A percentile compares a stretch with the other conserved stretches of the same genome.
Evolutionary conservation across 495 filamentous ascomycete genomes (phyloP).

Genomic region (Talaromyces thailandensis): DNA sequence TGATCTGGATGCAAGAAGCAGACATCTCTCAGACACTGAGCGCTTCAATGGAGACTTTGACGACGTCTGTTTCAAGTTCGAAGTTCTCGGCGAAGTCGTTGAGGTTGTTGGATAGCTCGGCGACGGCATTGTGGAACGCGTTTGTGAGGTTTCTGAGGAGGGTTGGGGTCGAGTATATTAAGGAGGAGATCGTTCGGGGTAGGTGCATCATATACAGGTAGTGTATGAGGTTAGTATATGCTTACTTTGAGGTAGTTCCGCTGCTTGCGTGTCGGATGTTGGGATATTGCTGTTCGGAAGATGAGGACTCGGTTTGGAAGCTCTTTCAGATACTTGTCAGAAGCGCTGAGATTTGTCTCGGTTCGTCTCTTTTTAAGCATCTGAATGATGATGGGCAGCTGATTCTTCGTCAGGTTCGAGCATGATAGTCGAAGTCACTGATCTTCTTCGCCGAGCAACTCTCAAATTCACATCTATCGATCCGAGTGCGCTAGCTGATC

Average conservation of each 20-base stretch:
- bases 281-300: neutral
- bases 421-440: conserved; percentile 46
- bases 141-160: conserved; percentile 11
- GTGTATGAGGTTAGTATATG: neutral
- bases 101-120: conserved; percentile 24
- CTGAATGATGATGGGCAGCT: conserved; percentile 3
- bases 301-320: neutral
- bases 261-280: neutral
- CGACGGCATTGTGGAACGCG: conserved; percentile 27
- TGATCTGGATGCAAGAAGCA: neutral
- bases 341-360: conserved; percentile 1
- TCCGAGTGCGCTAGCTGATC: conserved; percentile 15
- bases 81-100: neutral
- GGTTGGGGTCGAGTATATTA: neutral
- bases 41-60: neutral
- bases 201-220: neutral
- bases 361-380: neutral
- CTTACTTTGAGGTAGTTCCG: neutral
- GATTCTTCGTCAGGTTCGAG: conserved; percentile 30
- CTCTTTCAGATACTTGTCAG: neutral
- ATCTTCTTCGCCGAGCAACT: conserved; percentile 54
- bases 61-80: neutral
- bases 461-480: conserved; percentile 50
- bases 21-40: neutral
- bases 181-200: neutral